phyloP scores from a whole-genome alignment of 2,329 filamentous ascomycete species.

The Davidsoniella virescens region DNA sequence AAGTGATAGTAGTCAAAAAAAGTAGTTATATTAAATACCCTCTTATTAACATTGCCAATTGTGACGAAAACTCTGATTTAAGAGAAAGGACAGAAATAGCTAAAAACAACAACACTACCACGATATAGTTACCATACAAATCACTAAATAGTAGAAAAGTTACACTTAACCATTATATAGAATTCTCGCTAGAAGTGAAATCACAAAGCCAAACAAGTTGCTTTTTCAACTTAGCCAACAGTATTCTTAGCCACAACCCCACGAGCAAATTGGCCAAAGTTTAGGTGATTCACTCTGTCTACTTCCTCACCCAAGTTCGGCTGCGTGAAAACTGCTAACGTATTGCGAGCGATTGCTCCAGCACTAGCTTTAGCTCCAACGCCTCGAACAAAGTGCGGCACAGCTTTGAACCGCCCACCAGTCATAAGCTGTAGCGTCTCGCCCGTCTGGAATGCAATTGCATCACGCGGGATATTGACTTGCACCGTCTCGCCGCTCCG shows the following conservation, averaged over 20 bases:
- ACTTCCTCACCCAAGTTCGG: constrained; percentile 75
- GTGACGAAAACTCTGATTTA: too few species aligned
- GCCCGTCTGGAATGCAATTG: constrained; percentile 90
- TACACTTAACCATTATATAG: too few species aligned
- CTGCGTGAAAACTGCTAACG: constrained; percentile 91
- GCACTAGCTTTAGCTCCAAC: constrained; percentile 38
- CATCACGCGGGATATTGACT: constrained; percentile 78
- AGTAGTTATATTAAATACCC: too few species aligned
- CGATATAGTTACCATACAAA: too few species aligned
- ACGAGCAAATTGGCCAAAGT: constrained; percentile 61
- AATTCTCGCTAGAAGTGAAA: too few species aligned
- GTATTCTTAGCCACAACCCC: constrained; percentile 45
- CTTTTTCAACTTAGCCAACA: constrained; percentile 21
- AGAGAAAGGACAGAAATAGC: too few species aligned
- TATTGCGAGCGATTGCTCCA: constrained; percentile 58
- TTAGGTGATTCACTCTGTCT: constrained; percentile 48
- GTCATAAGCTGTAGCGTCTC: constrained; percentile 87
- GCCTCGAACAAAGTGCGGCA: constrained; percentile 87
- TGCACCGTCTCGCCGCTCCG: constrained; percentile 71
- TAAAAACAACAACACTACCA: too few species aligned
- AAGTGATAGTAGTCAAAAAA: too few species aligned
- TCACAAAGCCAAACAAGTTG: too few species aligned
- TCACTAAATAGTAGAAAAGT: too few species aligned
- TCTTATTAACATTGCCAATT: too few species aligned
- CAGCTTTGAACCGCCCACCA: constrained; percentile 76